A percentile compares a stretch with the other conserved stretches of the same genome.
phyloP scores from a whole-genome alignment of 176 grass and related monocot species.

The Bonia amplexicaulis region DNA sequence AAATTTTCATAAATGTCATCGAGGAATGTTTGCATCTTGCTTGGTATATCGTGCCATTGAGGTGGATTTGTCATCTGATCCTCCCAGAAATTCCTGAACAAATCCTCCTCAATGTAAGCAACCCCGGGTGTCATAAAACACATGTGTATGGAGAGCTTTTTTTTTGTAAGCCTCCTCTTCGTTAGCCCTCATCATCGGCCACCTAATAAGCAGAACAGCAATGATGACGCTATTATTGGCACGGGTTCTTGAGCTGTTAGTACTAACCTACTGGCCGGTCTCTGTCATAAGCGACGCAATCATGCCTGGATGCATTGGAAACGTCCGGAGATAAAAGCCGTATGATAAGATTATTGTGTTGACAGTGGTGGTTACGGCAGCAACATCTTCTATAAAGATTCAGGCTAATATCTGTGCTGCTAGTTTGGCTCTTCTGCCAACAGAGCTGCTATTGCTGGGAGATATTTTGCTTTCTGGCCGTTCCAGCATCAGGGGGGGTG shows the following conservation, averaged over 20 bases:
- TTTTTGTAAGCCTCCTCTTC: not conserved
- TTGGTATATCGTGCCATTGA: not conserved
- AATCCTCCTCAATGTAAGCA: not conserved
- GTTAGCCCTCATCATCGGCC: slow-evolving; percentile 8
- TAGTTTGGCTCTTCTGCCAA: not conserved
- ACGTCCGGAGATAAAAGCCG: not conserved
- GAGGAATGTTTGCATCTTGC: not conserved
- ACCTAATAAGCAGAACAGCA: not conserved
- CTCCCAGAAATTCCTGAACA: not conserved
- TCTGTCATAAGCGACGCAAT: slow-evolving; percentile 9
- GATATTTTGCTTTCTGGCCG: not conserved
- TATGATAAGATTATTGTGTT: not conserved
- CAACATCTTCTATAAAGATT: slow-evolving; percentile 23
- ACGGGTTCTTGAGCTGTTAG: not conserved
- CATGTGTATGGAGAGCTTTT: not conserved
- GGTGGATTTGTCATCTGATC: not conserved
- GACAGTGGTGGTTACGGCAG: slow-evolving; percentile 31
- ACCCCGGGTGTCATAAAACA: not conserved
- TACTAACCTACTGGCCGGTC: not conserved
- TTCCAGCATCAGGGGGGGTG: not conserved
- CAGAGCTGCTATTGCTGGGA: not conserved
- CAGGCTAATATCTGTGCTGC: not conserved
- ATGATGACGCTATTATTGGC: slow-evolving; percentile 13
- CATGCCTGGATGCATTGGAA: slow-evolving; percentile 21
- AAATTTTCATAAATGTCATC: not conserved